Evolutionary conservation across 1,284 basidiomycete species (phyloP), one percentile per base, ranked within the genome.

Genomic region (Leccinum solheimii): DNA sequence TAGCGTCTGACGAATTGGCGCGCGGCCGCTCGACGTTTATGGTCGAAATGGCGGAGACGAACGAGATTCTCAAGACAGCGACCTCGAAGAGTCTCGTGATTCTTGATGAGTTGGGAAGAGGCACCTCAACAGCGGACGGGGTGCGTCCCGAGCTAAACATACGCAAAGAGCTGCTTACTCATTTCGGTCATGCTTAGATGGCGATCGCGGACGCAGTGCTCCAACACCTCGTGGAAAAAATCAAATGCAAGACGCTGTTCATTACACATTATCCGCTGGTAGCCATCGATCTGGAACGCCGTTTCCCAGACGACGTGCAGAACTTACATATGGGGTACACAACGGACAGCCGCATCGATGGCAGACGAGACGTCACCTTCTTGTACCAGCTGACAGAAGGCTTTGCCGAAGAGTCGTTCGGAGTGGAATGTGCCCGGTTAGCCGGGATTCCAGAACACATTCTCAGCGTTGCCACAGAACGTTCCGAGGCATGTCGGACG

Each of bases 41-140:
- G 94, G 92, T 97, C 1, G 97, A 99, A 77, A 90, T 98, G 79
- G 83, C 88, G 8, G 96, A 98, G 75, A 98, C 96, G 0, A 91
- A 90, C 68, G 93, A 97, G 66, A 96, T 98, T 60, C 76, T 98
- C 16, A 82, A 86, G 45, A 81, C 85, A 14, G 89, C 91, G 1
- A 91, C 92, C 0, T 75, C 81, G 11, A 82, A 81, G 48, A 92
- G 91, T 58, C 80, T 96, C 6, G 92, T 97, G 10, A 90, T 98
- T 53, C 79, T 97, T 2, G 95, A 98, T 69, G 90, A 92, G 69
- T 82, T 91, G n/a, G 90, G 89, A 55, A 80, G 93, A 49, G 92
- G 93, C 9, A 95, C 93, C 0, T 90, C 90, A 0, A 95, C 92
- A 0, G 91, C 88, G 64, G 92, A 95, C 69, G 92, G 93, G 3